Percentiles rank a stretch among this genome's conserved stretches.
Conservation (phyloP, 192 early-diverging fungal genomes). For the Obelidium mucronatum region DNA sequence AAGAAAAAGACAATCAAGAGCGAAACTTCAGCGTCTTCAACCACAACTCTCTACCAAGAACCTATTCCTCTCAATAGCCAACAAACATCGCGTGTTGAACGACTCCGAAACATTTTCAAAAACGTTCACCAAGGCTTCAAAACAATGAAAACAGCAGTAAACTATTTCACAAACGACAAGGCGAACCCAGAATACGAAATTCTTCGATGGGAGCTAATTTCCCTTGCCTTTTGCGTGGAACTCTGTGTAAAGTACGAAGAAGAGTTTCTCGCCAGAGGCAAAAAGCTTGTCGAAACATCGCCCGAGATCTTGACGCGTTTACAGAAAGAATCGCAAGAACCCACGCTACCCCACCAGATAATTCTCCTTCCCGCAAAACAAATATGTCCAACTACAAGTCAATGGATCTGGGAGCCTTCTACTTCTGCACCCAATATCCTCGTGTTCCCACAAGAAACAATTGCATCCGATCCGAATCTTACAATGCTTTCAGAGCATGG, state of each 20-base stretch:
- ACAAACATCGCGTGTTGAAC: background rate
- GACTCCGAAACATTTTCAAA: slow-evolving; percentile 22
- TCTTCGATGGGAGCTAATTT: slow-evolving; percentile 32
- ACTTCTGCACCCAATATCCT: background rate
- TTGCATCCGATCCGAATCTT: background rate
- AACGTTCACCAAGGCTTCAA: slow-evolving; percentile 23
- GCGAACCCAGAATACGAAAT: slow-evolving; percentile 24
- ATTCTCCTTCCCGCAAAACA: slow-evolving; percentile 14
- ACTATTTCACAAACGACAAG: slow-evolving; percentile 4
- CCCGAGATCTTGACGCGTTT: slow-evolving; percentile 20
- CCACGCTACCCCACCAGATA: background rate
- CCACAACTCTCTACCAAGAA: background rate
- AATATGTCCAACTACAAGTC: background rate
- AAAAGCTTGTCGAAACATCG: background rate
- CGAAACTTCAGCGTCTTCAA: background rate
- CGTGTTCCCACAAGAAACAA: background rate
- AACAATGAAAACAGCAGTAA: background rate
- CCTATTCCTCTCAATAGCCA: background rate
- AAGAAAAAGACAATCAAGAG: background rate
- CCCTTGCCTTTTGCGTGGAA: slow-evolving; percentile 29
- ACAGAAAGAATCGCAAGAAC: background rate
- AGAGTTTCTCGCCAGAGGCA: background rate
- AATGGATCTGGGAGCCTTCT: slow-evolving; percentile 2
- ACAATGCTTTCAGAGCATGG: slow-evolving; percentile 34
- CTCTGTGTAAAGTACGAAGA: slow-evolving; percentile 33